Evolutionary conservation across 2,329 filamentous ascomycete species (phyloP).

Genomic region (Cordyceps sp.): DNA sequence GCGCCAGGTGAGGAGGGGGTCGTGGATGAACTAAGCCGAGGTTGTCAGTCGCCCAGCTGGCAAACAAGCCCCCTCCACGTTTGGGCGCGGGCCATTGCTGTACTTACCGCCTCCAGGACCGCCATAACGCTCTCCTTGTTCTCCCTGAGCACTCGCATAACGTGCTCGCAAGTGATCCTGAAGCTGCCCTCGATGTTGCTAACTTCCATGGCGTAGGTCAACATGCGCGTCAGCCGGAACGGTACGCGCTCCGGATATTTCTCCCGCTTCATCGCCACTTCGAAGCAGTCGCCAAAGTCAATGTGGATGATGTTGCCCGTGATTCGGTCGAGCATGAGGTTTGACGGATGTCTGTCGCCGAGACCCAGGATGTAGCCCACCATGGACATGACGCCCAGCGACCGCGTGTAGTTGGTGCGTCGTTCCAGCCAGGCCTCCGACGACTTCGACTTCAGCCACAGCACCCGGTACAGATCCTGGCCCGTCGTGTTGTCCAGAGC

Average conservation of each 20-base stretch:
- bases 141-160: slow-evolving; percentile 89
- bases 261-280: slow-evolving; percentile 98
- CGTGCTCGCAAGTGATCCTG: slow-evolving; percentile 93
- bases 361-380: slow-evolving; percentile 98
- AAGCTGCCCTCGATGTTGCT: slow-evolving; percentile 99
- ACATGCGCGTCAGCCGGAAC: slow-evolving; percentile 94
- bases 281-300: slow-evolving; percentile 98
- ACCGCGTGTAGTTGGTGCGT: slow-evolving; percentile 96
- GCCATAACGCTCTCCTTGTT: slow-evolving; percentile 99
- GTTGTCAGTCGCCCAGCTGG: no score
- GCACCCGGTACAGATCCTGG: slow-evolving; percentile 90
- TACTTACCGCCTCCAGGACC: slow-evolving; percentile 83
- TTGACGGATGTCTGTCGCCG: slow-evolving; percentile 92
- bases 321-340: slow-evolving; percentile 89
- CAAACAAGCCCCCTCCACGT: no score
- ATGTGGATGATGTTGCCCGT: slow-evolving; percentile 98
- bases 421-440: slow-evolving; percentile 96
- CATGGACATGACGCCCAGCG: slow-evolving; percentile 99
- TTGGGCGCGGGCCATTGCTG: no score
- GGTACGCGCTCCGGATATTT: slow-evolving; percentile 97
- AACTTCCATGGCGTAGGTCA: slow-evolving; percentile 99
- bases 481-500: slow-evolving; percentile 98
- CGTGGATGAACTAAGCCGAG: slow-evolving; percentile 88
- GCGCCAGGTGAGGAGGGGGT: slow-evolving; percentile 96
- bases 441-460: slow-evolving; percentile 98